Conservation (phyloP, 1,139 yeast species). For the Geotrichum carabidarum region DNA sequence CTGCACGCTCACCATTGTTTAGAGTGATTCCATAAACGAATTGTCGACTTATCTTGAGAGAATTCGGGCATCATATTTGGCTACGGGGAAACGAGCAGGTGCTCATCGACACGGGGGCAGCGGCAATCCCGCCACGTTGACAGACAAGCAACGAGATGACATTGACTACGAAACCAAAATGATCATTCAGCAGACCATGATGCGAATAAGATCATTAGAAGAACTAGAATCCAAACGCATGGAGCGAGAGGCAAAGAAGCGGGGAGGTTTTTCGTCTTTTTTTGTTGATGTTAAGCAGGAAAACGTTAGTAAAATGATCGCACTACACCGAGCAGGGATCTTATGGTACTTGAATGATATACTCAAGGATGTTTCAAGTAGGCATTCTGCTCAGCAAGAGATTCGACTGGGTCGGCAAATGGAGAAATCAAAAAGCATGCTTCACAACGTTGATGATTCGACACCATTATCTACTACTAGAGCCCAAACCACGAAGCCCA, state of each 20-base stretch:
- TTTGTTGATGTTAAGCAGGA: slow-evolving; percentile 18
- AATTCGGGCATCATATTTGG: slow-evolving; percentile 35
- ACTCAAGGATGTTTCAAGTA: slow-evolving; percentile 34
- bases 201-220: slow-evolving; percentile 37
- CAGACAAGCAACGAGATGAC: slow-evolving; percentile 41
- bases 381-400: slow-evolving; percentile 39
- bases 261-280: slow-evolving; percentile 13
- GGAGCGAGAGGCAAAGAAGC: slow-evolving; percentile 7
- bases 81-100: slow-evolving; percentile 21
- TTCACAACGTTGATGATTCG: slow-evolving; percentile 23
- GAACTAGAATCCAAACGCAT: slow-evolving; percentile 27
- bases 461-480: slow-evolving; percentile 25
- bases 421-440: slow-evolving; percentile 32
- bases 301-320: slow-evolving; percentile 30
- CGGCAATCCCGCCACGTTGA: slow-evolving; percentile 22
- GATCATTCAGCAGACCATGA: slow-evolving; percentile 37
- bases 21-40: slow-evolving; percentile 25
- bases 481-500: slow-evolving; percentile 16
- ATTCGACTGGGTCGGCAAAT: slow-evolving; percentile 35
- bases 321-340: slow-evolving; percentile 37
- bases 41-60: slow-evolving; percentile 26
- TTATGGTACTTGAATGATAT: slow-evolving; percentile 34
- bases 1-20: background rate
- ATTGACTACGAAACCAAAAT: slow-evolving; percentile 40
- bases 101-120: slow-evolving; percentile 16